phyloP scores from a whole-genome alignment of 208 protist species.

The Leishmania lainsoni region DNA sequence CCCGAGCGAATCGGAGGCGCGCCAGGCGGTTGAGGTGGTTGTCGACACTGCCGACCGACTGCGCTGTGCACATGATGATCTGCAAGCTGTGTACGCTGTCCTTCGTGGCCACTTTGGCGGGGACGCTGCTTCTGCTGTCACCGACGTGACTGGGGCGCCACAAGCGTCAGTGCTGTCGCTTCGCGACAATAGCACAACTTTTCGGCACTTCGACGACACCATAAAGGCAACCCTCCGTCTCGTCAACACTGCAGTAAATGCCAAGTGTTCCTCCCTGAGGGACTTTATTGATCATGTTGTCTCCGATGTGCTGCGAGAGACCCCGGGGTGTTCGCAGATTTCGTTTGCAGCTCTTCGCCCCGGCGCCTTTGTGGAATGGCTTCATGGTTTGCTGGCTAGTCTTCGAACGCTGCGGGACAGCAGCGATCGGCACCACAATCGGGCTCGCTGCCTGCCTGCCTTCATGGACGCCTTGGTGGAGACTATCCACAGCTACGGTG shows the following conservation, averaged over 20 bases:
- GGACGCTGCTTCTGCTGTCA: background rate
- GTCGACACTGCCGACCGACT: conserved; percentile 5
- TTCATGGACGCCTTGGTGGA: conserved; percentile 52
- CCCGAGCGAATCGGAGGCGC: background rate
- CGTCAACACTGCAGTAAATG: conserved; percentile 9
- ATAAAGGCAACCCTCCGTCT: conserved; percentile 2
- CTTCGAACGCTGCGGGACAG: conserved; percentile 8
- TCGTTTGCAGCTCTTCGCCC: conserved; percentile 21
- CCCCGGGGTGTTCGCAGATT: background rate
- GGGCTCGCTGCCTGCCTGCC: conserved; percentile 9
- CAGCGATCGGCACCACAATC: conserved; percentile 10
- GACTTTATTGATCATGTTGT: conserved; percentile 16
- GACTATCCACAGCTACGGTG: conserved; percentile 45
- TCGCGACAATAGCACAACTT: background rate
- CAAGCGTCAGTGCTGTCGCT: background rate
- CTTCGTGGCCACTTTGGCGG: conserved; percentile 22
- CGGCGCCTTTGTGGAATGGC: conserved; percentile 17
- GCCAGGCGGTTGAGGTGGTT: conserved; percentile 1
- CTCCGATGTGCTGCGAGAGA: conserved; percentile 8
- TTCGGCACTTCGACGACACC: conserved; percentile 7
- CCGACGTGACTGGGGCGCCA: background rate
- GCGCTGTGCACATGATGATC: background rate
- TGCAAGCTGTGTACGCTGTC: conserved; percentile 1
- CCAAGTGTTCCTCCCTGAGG: conserved; percentile 21
- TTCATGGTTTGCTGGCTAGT: conserved; percentile 15